Percentiles rank a stretch among this genome's conserved stretches.
These are phyloP conservation scores for Arthrobotrys entomopaga DNA, from an alignment of 2,329 filamentous ascomycete genomes.

Conservation along the genomic window DNA sequence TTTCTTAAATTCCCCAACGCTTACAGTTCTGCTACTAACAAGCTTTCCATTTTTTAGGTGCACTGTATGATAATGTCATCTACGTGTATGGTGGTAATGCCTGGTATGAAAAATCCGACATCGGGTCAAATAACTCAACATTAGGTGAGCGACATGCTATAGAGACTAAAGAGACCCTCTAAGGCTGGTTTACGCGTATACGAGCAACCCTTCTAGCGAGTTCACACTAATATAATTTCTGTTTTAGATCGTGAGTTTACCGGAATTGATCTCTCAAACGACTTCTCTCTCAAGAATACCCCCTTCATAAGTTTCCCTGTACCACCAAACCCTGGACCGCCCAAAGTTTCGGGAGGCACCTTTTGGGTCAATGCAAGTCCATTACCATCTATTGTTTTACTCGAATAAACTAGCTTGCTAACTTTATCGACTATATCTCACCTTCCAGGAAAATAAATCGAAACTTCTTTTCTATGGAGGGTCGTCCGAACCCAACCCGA, in stretches of 20 bases:
- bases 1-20: not conserved
- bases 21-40: not conserved
- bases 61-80: constrained; percentile 1
- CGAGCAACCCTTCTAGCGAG: too few relatives aligned
- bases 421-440: not conserved
- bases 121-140: not conserved
- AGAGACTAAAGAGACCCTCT: not conserved
- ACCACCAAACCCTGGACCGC: constrained; percentile 31
- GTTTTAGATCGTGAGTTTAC: constrained; percentile 26
- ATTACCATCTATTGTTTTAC: not conserved
- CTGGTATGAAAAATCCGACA: constrained; percentile 13
- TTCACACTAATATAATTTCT: not conserved
- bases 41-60: constrained; percentile 1
- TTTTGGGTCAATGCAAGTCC: constrained; percentile 37
- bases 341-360: constrained; percentile 20
- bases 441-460: constrained; percentile 4
- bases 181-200: too few relatives aligned
- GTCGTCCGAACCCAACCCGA: not conserved
- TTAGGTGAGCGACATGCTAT: constrained; percentile 11
- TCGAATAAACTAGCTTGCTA: not conserved
- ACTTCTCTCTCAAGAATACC: constrained; percentile 14
- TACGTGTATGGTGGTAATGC: constrained; percentile 36
- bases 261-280: constrained; percentile 14
- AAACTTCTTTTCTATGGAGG: constrained; percentile 43
- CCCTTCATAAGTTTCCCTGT: constrained; percentile 21